A percentile compares a stretch with the other conserved stretches of the same genome.
These are phyloP conservation scores for Coix lacrymajobi DNA, from an alignment of 176 grass and related monocot species.

Conservation along the genomic window DNA sequence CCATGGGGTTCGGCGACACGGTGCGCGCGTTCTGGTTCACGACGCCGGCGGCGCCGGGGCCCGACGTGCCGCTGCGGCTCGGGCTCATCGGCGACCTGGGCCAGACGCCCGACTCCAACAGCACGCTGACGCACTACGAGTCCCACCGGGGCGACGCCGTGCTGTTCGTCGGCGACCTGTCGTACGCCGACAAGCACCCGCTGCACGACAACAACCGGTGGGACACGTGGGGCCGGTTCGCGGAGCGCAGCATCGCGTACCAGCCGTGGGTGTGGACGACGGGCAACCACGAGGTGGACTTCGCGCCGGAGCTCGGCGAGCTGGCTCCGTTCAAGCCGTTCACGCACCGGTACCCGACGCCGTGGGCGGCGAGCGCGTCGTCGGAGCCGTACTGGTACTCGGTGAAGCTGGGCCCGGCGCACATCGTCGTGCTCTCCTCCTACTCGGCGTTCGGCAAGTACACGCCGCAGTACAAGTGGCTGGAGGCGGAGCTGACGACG, in stretches of 20 bases:
- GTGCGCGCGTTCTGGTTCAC: slow-evolving; percentile 64
- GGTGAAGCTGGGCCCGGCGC: slow-evolving; percentile 27
- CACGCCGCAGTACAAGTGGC: slow-evolving; percentile 45
- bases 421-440: slow-evolving; percentile 42
- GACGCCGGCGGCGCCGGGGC: slow-evolving; percentile 41
- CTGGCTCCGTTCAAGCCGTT: slow-evolving; percentile 37
- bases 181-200: slow-evolving; percentile 56
- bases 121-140: slow-evolving; percentile 51
- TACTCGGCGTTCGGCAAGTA: slow-evolving; percentile 42
- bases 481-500: slow-evolving; percentile 28
- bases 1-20: slow-evolving; percentile 41
- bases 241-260: slow-evolving; percentile 53
- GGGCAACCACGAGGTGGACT: slow-evolving; percentile 74
- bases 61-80: slow-evolving; percentile 45
- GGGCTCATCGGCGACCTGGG: slow-evolving; percentile 73
- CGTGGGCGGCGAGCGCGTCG: not conserved
- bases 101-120: slow-evolving; percentile 58
- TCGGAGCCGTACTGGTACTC: slow-evolving; percentile 44
- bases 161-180: slow-evolving; percentile 66
- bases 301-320: slow-evolving; percentile 46
- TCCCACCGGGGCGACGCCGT: slow-evolving; percentile 29
- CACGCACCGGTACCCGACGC: slow-evolving; percentile 35
- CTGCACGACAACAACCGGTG: slow-evolving; percentile 50
- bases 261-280: slow-evolving; percentile 55
- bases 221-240: slow-evolving; percentile 64